Base-by-base conservation (phyloP, 495 filamentous ascomycete species). In the Penicillium turbatum region DNA sequence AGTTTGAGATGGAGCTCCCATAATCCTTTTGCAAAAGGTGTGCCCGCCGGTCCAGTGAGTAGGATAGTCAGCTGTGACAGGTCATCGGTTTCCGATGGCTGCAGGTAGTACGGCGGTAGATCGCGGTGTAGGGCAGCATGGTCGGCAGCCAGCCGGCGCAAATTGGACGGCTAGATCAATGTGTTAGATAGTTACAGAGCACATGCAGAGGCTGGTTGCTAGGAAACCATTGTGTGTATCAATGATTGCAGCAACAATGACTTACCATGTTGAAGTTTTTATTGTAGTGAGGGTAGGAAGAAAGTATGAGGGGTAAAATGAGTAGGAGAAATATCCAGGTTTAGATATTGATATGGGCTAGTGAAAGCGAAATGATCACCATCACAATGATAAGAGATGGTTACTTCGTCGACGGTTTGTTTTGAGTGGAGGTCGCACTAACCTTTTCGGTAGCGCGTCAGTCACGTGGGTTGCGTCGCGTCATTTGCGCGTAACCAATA, bases 101-200 rank as follows among this genome's bases (percentile, higher is more conserved):
- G 79, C 53, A 88, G 79, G 69, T 85, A 89, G 68, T 86, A 84
- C 17, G 84, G 84, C 5, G 86, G 86, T 6, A 84, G 79, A 21
- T 76, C 66, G 30, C 64, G 70, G 54, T 83, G 82, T 16, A 89
- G 71, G 16, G 72, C 74, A 48, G 78, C 76, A 64, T 88, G 85
- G 66, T 89, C 86, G 59, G 80, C 71, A 11, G 80, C 83, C 27
- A 89, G 78, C 56, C 86, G 83, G 50, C 84, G 83, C 29, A 85
- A 64, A 29, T 79, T 74, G 27, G 78, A 80, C 36, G 59, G 60
- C 72, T 75, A 16, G 13, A 13, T 38, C 40, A 36, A 43, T 27
- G 56, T 66, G n/a, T n/a, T n/a, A n/a, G n/a, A n/a, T 51, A 63
- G 59, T 16, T 36, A 35, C 30, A 27, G 30, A 27, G 8, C 39